A percentile compares a stretch with the other conserved stretches of the same genome.
Evolutionary conservation across 2,329 filamentous ascomycete genomes (phyloP).

Genomic region (Alternaria dauci): DNA sequence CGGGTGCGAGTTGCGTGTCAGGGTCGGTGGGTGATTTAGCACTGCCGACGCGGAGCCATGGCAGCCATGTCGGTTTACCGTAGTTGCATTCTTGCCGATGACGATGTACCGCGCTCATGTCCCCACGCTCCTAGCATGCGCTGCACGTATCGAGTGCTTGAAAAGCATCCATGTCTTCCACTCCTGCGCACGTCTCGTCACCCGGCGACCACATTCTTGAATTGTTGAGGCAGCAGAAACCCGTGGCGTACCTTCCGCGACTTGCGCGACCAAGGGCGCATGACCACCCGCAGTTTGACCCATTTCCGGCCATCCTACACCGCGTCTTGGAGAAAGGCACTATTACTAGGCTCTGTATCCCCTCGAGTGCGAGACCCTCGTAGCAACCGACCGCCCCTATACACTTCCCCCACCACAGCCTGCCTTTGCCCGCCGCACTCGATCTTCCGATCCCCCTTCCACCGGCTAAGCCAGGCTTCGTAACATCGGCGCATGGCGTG

Average conservation of each 20-base stretch:
- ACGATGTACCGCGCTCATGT: constrained; percentile 23
- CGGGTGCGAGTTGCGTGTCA: constrained; percentile 7
- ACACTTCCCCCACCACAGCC: constrained; percentile 1
- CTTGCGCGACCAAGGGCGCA: constrained; percentile 27
- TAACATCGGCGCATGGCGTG: constrained; percentile 45
- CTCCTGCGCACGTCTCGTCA: neutral
- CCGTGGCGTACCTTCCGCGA: constrained; percentile 32
- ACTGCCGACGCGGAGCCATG: constrained; percentile 14
- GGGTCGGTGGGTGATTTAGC: constrained; percentile 2
- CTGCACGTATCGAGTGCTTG: constrained; percentile 8
- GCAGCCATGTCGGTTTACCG: constrained; percentile 22
- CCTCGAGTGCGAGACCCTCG: constrained; percentile 1
- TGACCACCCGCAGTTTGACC: constrained; percentile 30
- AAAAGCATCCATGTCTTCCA: neutral
- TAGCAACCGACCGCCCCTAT: constrained; percentile 6
- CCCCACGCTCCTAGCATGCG: constrained; percentile 18
- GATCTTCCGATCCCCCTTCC: constrained; percentile 13
- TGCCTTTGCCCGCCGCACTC: constrained; percentile 2
- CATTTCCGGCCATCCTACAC: constrained; percentile 22
- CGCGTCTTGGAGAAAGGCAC: constrained; percentile 23
- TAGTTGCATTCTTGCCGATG: constrained; percentile 23
- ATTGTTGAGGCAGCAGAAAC: constrained; percentile 2
- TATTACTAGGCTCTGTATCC: constrained; percentile 11
- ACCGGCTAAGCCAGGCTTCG: constrained; percentile 24
- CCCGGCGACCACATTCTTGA: neutral